Evolutionary conservation across 208 protist species (phyloP).

Genomic region (Trypanosoma boissoni): DNA sequence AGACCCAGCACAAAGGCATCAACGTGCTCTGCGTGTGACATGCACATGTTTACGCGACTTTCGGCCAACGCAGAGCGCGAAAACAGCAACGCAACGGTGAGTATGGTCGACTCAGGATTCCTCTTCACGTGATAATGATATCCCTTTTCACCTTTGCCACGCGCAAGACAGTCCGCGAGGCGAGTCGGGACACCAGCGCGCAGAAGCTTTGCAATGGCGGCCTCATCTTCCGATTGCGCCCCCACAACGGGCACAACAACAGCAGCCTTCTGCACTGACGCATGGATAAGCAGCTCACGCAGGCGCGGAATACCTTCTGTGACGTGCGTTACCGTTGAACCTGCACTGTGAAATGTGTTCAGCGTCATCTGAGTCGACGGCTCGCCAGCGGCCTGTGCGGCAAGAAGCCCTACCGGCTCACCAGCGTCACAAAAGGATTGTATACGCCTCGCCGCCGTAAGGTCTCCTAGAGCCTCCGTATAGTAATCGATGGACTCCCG

Average conservation of each 20-base stretch:
- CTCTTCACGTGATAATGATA: constrained; percentile 73
- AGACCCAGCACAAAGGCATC: constrained; percentile 57
- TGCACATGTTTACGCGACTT: constrained; percentile 60
- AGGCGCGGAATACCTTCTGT: constrained; percentile 99
- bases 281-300: constrained; percentile 98
- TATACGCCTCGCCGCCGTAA: constrained; percentile 53
- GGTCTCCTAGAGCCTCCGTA: constrained; percentile 45
- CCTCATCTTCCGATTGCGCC: constrained; percentile 55
- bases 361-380: constrained; percentile 99
- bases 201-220: constrained; percentile 50
- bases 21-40: constrained; percentile 72
- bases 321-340: constrained; percentile 98
- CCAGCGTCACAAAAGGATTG: constrained; percentile 89
- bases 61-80: constrained; percentile 49
- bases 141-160: constrained; percentile 18
- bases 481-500: constrained; percentile 60
- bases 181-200: constrained; percentile 49
- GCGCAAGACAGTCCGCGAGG: constrained; percentile 71
- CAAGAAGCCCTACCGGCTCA: constrained; percentile 97
- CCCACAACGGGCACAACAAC: constrained; percentile 86
- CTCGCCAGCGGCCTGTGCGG: constrained; percentile 98
- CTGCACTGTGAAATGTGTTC: constrained; percentile 99
- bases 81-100: constrained; percentile 78
- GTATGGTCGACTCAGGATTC: constrained; percentile 30
- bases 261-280: constrained; percentile 82